Evolutionary conservation across 83 land plant genomes (phyloP), one percentile per base, ranked within the genome.

Genomic region (Diphasiastrum complanatum): DNA sequence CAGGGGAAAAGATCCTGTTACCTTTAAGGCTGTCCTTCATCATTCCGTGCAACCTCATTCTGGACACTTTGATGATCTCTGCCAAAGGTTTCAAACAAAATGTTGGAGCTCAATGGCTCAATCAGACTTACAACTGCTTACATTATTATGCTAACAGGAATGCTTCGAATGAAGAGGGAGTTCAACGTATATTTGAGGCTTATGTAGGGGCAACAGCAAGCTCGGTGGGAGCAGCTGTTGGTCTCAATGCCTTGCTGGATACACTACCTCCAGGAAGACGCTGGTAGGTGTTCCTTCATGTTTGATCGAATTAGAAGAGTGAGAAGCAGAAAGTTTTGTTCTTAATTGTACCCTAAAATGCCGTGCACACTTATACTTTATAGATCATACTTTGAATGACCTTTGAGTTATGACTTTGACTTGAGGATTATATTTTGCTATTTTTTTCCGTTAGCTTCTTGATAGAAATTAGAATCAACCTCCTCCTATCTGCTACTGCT

Each of bases 151-250:
- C 74, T 2, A 70, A 70, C 30, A 55, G 74, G 43, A 63, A 70
- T 53, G 74, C 74, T 12, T 70, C 74, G 18, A 70, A 63, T 34
- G 38, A 54, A 22, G 74, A 70, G 66, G 32, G 70, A 16, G 36
- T 64, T 11, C 69, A 45, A 8, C 51, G 45, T 36, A 51, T 70
- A 38, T 1, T 70, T 45, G 69, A 70, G 45, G 74, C 74, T 6
- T 70, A 70, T 43, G 51, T 70, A 3, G 74, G 74, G 16, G 69
- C 73, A 6, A 70, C 70, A 20, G 69, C 69, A 0, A 70, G 74
- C 34, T 70, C 69, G 29, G 74, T 70, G 14, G 74, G 74, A 22
- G 69, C 74, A 27, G 74, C 51, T 33, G 61, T 70, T 30, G 69
- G 74, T 5, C 69, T 70, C 11, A 51, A 70, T 70, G 31, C 74